phyloP scores from a whole-genome alignment of 2,329 filamentous ascomycete species.

The Cercospora sp. region DNA sequence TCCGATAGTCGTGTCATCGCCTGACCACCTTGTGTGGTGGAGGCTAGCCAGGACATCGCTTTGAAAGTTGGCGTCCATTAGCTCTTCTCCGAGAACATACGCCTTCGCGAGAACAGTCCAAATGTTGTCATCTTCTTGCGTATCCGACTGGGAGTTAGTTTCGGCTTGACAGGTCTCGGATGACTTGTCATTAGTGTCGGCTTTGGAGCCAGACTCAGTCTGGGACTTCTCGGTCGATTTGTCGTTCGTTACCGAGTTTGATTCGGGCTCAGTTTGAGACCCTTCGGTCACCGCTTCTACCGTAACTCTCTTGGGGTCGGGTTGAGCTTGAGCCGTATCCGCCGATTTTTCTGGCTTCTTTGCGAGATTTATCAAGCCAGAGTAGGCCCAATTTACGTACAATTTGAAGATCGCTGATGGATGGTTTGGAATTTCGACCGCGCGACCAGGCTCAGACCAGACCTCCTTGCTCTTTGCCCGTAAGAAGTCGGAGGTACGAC shows the following conservation, averaged over 20 bases:
- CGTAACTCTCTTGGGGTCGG: not conserved
- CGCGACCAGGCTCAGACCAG: not conserved
- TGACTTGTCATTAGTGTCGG: not conserved
- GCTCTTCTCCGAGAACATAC: conserved; percentile 3
- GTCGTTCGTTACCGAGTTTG: not conserved
- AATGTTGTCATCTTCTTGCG: not conserved
- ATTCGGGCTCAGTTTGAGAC: not conserved
- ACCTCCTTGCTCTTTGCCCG: not conserved
- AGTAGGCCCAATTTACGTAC: conserved; percentile 7
- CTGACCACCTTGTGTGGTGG: too few species aligned
- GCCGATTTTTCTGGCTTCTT: not conserved
- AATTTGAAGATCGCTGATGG: not conserved
- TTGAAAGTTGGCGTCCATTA: not conserved
- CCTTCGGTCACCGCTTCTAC: not conserved
- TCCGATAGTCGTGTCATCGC: too few species aligned
- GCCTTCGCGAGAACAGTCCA: not conserved
- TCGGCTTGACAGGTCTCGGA: not conserved
- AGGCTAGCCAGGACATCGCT: not conserved
- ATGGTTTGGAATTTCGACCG: not conserved
- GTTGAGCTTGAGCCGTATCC: not conserved
- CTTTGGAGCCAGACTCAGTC: too few species aligned
- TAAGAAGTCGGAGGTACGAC: not conserved
- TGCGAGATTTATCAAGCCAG: not conserved
- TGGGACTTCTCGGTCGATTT: not conserved
- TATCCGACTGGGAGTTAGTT: not conserved